These are phyloP conservation scores for Crassisporium funariophilum DNA, from an alignment of 768 basidiomycete species.

Conservation along the genomic window DNA sequence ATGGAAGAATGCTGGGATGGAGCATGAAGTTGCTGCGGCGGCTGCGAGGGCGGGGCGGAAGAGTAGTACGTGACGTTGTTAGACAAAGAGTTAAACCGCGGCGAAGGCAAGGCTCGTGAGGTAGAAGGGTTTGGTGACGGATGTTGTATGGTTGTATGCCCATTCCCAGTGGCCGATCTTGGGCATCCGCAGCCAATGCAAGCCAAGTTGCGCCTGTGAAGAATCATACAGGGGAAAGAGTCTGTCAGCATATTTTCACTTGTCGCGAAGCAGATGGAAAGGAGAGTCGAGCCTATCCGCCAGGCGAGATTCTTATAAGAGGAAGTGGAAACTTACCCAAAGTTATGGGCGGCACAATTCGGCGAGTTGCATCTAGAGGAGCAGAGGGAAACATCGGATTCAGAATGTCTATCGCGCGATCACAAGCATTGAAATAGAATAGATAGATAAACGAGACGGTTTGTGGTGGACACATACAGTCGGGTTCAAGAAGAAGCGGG, in stretches of 20 bases:
- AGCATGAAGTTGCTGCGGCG: slow-evolving; percentile 5
- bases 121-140: slow-evolving; percentile 12
- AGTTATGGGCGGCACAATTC: slow-evolving; percentile 81
- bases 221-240: slow-evolving; percentile 49
- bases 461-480: background rate
- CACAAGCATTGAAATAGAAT: background rate
- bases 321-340: slow-evolving; percentile 61
- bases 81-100: slow-evolving; percentile 18
- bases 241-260: slow-evolving; percentile 42
- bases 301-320: slow-evolving; percentile 11
- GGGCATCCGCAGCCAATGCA: slow-evolving; percentile 81
- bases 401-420: slow-evolving; percentile 17
- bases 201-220: slow-evolving; percentile 69
- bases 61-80: slow-evolving; percentile 26
- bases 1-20: slow-evolving; percentile 6
- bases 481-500: slow-evolving; percentile 16
- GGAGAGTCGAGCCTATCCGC: slow-evolving; percentile 8
- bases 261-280: slow-evolving; percentile 10
- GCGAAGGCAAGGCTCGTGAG: slow-evolving; percentile 21
- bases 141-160: slow-evolving; percentile 14
- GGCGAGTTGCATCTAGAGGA: slow-evolving; percentile 60
- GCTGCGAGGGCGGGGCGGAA: slow-evolving; percentile 25
- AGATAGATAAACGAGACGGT: background rate
- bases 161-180: slow-evolving; percentile 35
- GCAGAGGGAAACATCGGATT: slow-evolving; percentile 20